phyloP scores from a whole-genome alignment of 2,329 filamentous ascomycete species.

The Esteya vermicola region DNA sequence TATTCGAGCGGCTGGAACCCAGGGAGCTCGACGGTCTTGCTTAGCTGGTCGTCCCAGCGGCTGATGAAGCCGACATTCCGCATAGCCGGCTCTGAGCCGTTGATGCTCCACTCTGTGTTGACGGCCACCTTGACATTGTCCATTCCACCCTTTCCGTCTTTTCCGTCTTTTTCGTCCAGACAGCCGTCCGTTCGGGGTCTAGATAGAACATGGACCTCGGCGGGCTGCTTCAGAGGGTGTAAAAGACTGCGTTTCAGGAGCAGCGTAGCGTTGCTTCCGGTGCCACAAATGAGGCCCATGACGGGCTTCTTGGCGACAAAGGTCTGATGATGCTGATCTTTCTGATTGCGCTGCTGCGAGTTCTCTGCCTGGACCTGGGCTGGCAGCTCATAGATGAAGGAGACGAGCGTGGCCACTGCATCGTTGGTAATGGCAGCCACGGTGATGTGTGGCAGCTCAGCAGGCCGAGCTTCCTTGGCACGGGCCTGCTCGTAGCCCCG shows the following conservation, averaged over 20 bases:
- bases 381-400: slow-evolving; percentile 58
- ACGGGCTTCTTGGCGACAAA: slow-evolving; percentile 47
- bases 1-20: slow-evolving; percentile 77
- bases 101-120: slow-evolving; percentile 77
- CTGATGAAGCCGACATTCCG: slow-evolving; percentile 49
- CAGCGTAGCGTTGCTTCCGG: slow-evolving; percentile 69
- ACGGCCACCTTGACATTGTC: slow-evolving; percentile 54
- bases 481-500: slow-evolving; percentile 42
- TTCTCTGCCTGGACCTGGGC: no score
- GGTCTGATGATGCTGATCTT: no score
- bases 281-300: slow-evolving; percentile 73
- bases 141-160: slow-evolving; percentile 7
- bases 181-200: slow-evolving; percentile 10
- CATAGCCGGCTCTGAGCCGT: slow-evolving; percentile 56
- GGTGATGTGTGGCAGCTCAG: slow-evolving; percentile 45
- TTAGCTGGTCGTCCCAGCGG: slow-evolving; percentile 55
- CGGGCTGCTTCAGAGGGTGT: slow-evolving; percentile 44
- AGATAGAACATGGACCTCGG: slow-evolving; percentile 31
- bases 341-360: no score
- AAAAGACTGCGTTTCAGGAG: slow-evolving; percentile 51
- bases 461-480: slow-evolving; percentile 2
- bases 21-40: slow-evolving; percentile 50
- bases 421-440: slow-evolving; percentile 72
- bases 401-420: slow-evolving; percentile 64
- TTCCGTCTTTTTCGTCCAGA: not conserved